Conservation (phyloP, 257 asterid species). For the Eustoma russellianum region DNA sequence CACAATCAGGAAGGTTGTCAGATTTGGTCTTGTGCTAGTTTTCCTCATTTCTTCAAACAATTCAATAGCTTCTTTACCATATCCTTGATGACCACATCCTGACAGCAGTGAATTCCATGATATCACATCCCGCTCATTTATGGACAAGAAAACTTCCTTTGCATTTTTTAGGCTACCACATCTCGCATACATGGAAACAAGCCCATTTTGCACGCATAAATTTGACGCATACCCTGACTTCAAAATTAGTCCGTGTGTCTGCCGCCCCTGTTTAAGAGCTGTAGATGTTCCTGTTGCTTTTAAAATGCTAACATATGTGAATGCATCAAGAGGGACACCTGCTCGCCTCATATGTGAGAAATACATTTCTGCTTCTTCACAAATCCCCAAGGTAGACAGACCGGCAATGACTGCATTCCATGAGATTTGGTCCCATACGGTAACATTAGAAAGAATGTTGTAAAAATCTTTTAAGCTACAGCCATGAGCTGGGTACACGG, state of each 20-base stretch:
- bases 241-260: constrained; percentile 36
- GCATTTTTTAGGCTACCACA: constrained; percentile 46
- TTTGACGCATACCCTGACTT: constrained; percentile 28
- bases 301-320: constrained; percentile 44
- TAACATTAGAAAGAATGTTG: constrained; percentile 22
- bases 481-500: constrained; percentile 36
- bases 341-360: constrained; percentile 37
- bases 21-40: constrained; percentile 31
- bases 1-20: constrained; percentile 42
- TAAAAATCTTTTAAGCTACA: constrained; percentile 33
- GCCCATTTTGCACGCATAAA: constrained; percentile 34
- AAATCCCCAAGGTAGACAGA: constrained; percentile 38
- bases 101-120: constrained; percentile 60
- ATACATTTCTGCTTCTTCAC: constrained; percentile 35
- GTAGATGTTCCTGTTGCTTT: constrained; percentile 44
- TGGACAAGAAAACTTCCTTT: constrained; percentile 33
- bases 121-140: constrained; percentile 40
- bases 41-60: constrained; percentile 50
- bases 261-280: constrained; percentile 44
- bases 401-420: constrained; percentile 66
- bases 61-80: constrained; percentile 34
- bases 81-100: constrained; percentile 48
- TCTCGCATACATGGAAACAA: constrained; percentile 61
- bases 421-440: constrained; percentile 45
- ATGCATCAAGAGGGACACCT: constrained; percentile 27